phyloP scores from a whole-genome alignment of 1,284 basidiomycete species.

The Phylloboletellus chloephorus region DNA sequence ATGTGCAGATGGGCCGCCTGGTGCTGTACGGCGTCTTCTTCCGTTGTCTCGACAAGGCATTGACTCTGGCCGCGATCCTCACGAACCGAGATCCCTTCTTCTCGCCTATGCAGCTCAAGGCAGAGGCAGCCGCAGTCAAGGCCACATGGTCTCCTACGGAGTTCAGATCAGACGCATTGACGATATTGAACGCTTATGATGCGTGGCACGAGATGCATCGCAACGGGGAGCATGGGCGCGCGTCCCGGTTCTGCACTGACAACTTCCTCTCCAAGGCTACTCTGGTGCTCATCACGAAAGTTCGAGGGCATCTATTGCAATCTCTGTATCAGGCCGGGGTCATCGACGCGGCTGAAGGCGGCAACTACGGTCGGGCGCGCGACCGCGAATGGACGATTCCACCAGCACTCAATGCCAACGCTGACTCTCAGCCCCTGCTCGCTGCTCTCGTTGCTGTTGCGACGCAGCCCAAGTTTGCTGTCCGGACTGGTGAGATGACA shows the following conservation, averaged over 20 bases:
- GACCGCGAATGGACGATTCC: constrained; percentile 47
- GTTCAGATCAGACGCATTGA: constrained; percentile 85
- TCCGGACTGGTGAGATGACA: constrained; percentile 68
- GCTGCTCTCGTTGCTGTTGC: constrained; percentile 85
- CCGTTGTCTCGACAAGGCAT: constrained; percentile 85
- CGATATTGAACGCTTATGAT: constrained; percentile 79
- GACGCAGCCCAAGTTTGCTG: constrained; percentile 90
- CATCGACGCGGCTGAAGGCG: constrained; percentile 71
- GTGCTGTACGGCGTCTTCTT: constrained; percentile 92
- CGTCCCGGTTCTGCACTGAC: constrained; percentile 76
- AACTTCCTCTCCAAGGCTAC: constrained; percentile 90
- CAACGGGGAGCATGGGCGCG: constrained; percentile 54
- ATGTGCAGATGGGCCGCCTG: constrained; percentile 86
- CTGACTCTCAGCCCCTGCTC: constrained; percentile 73
- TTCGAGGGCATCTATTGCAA: constrained; percentile 78
- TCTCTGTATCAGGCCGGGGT: constrained; percentile 80
- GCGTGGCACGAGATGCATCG: constrained; percentile 74
- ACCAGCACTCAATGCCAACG: constrained; percentile 68
- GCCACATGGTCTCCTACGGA: constrained; percentile 74
- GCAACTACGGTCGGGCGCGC: constrained; percentile 31
- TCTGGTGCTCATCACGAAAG: constrained; percentile 77
- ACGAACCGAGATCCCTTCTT: constrained; percentile 91
- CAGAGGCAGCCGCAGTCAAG: constrained; percentile 66
- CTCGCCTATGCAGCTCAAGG: constrained; percentile 67
- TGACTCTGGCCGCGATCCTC: constrained; percentile 87